Conservation (phyloP, 2,329 filamentous ascomycete genomes). For the Coleophoma eucalyptorum region DNA sequence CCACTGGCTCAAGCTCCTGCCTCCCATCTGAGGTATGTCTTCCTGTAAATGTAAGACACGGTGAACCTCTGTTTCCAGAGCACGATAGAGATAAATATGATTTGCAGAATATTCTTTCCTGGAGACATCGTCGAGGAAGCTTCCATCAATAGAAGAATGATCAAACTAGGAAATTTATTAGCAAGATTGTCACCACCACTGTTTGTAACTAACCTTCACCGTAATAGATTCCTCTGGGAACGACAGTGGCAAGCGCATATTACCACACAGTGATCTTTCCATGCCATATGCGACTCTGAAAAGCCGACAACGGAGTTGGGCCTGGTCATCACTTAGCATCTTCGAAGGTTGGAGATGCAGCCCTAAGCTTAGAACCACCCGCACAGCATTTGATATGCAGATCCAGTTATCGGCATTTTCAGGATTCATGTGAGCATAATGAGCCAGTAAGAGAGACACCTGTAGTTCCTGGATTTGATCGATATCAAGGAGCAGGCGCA, state of each 20-base stretch:
- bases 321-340: neutral
- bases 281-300: slow-evolving; percentile 2
- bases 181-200: too few relatives aligned
- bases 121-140: neutral
- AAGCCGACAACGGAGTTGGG: neutral
- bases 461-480: slow-evolving; percentile 1
- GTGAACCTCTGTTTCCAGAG: slow-evolving; percentile 12
- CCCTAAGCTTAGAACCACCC: neutral
- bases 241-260: slow-evolving; percentile 3
- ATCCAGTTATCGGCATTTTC: slow-evolving; percentile 2
- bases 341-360: slow-evolving; percentile 1
- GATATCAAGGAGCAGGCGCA: neutral
- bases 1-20: slow-evolving; percentile 4
- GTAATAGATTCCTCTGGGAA: slow-evolving; percentile 4
- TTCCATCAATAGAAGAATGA: neutral
- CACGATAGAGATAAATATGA: slow-evolving; percentile 11
- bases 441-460: neutral
- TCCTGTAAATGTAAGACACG: slow-evolving; percentile 11
- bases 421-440: slow-evolving; percentile 4
- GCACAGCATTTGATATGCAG: slow-evolving; percentile 1
- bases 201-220: neutral
- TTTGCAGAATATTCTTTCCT: slow-evolving; percentile 9
- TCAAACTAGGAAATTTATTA: neutral
- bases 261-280: slow-evolving; percentile 3
- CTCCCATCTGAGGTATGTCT: neutral